Evolutionary conservation across 1,139 yeast species (phyloP).

Genomic region (Candida albicans): DNA sequence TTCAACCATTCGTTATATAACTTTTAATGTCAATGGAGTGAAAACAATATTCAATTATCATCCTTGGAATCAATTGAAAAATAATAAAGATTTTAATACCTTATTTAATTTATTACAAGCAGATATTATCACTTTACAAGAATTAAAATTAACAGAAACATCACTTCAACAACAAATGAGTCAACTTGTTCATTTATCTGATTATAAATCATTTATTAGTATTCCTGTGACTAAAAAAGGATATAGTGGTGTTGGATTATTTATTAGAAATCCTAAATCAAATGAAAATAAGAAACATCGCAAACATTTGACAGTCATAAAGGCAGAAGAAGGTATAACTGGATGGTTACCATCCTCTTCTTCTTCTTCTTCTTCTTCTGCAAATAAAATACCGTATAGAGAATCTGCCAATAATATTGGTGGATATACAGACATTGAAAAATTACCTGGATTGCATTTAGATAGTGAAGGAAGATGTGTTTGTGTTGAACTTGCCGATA

Average conservation of each 20-base stretch:
- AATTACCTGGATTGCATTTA: slow-evolving; percentile 43
- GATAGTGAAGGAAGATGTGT: slow-evolving; percentile 88
- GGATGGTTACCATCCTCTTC: slow-evolving; percentile 58
- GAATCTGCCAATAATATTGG: slow-evolving; percentile 53
- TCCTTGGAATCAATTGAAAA: slow-evolving; percentile 74
- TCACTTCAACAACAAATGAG: slow-evolving; percentile 40
- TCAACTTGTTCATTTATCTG: slow-evolving; percentile 55
- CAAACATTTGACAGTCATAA: slow-evolving; percentile 49
- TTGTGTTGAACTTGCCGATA: slow-evolving; percentile 65
- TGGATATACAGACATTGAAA: slow-evolving; percentile 59
- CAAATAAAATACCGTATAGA: slow-evolving; percentile 18
- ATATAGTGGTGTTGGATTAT: slow-evolving; percentile 89
- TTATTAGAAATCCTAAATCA: slow-evolving; percentile 52
- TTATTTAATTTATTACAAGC: slow-evolving; percentile 61
- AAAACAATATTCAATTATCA: slow-evolving; percentile 76
- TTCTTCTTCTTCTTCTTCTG: slow-evolving; percentile 16
- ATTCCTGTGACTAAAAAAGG: slow-evolving; percentile 71
- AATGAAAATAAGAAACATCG: slow-evolving; percentile 21
- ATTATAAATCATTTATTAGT: slow-evolving; percentile 66
- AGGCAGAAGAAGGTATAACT: slow-evolving; percentile 90
- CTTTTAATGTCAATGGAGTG: slow-evolving; percentile 86
- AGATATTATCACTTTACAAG: slow-evolving; percentile 83
- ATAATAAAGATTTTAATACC: slow-evolving; percentile 43
- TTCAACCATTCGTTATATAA: slow-evolving; percentile 44
- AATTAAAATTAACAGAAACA: slow-evolving; percentile 64